Evolutionary conservation across 352 stramenopile species (phyloP).

Genomic region (Phytophthora cactorum): DNA sequence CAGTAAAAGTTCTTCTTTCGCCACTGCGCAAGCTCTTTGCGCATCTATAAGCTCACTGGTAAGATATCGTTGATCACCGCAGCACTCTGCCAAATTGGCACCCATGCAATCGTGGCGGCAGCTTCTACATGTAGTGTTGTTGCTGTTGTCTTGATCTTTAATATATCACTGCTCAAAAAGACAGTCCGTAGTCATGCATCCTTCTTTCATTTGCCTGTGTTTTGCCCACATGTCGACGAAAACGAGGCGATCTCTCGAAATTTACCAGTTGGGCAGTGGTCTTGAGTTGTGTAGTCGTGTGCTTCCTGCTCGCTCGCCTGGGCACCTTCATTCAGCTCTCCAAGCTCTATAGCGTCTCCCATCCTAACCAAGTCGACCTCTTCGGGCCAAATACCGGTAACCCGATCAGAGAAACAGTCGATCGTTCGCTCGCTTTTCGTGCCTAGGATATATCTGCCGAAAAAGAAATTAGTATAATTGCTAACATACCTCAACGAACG

Average conservation of each 20-base stretch:
- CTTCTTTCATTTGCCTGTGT: conserved; percentile 54
- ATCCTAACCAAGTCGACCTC: conserved; percentile 4
- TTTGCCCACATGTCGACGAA: conserved; percentile 73
- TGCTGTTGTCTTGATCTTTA: too few relatives aligned
- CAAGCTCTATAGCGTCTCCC: conserved; percentile 13
- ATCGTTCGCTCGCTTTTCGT: too few relatives aligned
- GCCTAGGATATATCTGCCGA: too few relatives aligned
- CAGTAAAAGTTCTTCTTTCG: conserved; percentile 83
- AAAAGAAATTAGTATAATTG: too few relatives aligned
- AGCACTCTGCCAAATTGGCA: conserved; percentile 41
- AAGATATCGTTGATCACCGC: conserved; percentile 54
- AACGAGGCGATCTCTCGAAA: conserved; percentile 76
- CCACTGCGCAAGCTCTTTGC: conserved; percentile 78
- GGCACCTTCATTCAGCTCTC: too few relatives aligned
- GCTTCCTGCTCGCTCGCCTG: conserved; percentile 10
- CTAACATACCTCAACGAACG: too few relatives aligned
- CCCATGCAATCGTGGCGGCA: conserved; percentile 76
- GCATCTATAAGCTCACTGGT: conserved; percentile 67
- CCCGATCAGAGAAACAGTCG: too few relatives aligned
- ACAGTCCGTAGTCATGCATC: neutral
- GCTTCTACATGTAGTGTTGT: neutral
- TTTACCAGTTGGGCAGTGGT: conserved; percentile 67
- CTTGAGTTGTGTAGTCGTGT: conserved; percentile 32
- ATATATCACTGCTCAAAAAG: too few relatives aligned
- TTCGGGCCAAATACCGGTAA: too few relatives aligned